Conservation (phyloP, 345 rosid species). For the Pugionium cornutum region DNA sequence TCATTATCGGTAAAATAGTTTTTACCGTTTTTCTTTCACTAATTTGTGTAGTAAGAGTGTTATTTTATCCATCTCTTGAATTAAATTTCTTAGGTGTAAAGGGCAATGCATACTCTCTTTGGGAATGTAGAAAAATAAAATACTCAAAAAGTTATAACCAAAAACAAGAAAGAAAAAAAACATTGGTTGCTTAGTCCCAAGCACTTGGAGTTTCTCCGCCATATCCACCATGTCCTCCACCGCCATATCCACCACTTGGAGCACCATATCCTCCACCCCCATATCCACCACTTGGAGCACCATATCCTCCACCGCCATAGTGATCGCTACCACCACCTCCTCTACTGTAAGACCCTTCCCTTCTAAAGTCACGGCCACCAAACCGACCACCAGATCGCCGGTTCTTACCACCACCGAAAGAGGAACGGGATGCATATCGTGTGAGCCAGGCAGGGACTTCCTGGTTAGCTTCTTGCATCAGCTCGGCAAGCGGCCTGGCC, state of each 20-base stretch:
- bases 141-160: no score
- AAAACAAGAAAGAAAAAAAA: no score
- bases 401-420: conserved; percentile 62
- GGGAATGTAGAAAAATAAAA: no score
- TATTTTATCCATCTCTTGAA: no score
- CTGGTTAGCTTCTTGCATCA: conserved; percentile 94
- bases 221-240: conserved; percentile 43
- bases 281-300: conserved; percentile 14
- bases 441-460: conserved; percentile 95
- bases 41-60: no score
- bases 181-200: conserved; percentile 55
- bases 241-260: conserved; percentile 45
- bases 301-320: conserved; percentile 43
- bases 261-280: conserved; percentile 44
- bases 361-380: conserved; percentile 67
- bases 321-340: conserved; percentile 47
- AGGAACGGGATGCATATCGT: conserved; percentile 72
- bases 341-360: conserved; percentile 60
- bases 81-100: no score
- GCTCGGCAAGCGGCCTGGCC: conserved; percentile 69
- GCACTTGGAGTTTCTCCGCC: conserved; percentile 67
- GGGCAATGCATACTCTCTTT: no score
- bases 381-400: conserved; percentile 84
- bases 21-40: no score
- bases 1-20: no score